These are phyloP conservation scores for Tylopilus subfusipes DNA, from an alignment of 768 basidiomycete genomes.

Conservation along the genomic window DNA sequence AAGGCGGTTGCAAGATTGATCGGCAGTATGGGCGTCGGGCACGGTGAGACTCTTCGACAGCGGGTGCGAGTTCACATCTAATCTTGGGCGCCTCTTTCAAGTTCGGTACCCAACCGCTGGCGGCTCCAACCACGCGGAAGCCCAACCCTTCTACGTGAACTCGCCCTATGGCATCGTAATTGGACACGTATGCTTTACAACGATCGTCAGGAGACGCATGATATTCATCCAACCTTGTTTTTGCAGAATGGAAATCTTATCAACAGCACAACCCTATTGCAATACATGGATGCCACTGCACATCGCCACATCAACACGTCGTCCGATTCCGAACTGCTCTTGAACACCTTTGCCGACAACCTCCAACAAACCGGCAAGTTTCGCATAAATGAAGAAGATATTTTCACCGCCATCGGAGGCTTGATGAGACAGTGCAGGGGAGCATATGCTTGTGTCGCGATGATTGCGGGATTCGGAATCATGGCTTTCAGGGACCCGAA, in stretches of 20 bases:
- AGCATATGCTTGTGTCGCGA: slow-evolving; percentile 96
- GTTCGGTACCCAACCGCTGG: slow-evolving; percentile 98
- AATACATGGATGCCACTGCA: slow-evolving; percentile 92
- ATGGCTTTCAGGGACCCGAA: slow-evolving; percentile 98
- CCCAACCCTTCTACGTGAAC: slow-evolving; percentile 99
- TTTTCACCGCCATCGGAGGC: slow-evolving; percentile 89
- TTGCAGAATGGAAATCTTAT: slow-evolving; percentile 95
- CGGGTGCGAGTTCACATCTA: background rate
- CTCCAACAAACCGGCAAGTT: slow-evolving; percentile 98
- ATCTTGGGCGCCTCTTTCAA: slow-evolving; percentile 32
- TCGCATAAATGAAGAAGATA: slow-evolving; percentile 99
- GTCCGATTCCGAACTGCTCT: slow-evolving; percentile 93
- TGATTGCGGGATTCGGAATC: slow-evolving; percentile 98
- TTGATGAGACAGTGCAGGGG: slow-evolving; percentile 88
- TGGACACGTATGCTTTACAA: slow-evolving; percentile 70
- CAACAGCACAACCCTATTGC: slow-evolving; percentile 82
- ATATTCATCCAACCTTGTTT: slow-evolving; percentile 2
- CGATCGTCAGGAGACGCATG: background rate
- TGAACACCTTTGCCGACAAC: slow-evolving; percentile 97
- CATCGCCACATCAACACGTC: slow-evolving; percentile 99
- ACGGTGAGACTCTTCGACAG: slow-evolving; percentile 54
- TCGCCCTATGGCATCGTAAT: slow-evolving; percentile 99
- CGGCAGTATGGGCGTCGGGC: slow-evolving; percentile 97
- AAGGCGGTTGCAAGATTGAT: slow-evolving; percentile 70
- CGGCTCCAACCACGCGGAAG: slow-evolving; percentile 93